Conservation (phyloP, 108 stramenopile genomes). For the Schizochytrium sp. region DNA sequence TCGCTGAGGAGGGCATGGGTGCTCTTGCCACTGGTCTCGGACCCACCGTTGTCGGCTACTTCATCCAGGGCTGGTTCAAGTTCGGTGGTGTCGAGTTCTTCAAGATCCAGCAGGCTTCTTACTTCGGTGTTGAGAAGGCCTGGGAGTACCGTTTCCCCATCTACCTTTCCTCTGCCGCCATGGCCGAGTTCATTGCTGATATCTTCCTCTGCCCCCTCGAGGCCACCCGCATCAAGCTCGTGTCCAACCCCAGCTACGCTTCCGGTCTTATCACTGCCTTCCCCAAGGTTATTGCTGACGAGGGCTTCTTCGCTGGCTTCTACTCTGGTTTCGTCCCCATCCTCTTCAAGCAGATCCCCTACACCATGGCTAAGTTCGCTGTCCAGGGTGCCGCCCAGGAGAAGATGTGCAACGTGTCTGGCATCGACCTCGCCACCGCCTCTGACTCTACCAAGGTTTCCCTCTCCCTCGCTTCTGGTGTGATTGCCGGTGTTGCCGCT, state of each 20-base stretch:
- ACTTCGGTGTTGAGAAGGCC: constrained; percentile 89
- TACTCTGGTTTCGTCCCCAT: constrained; percentile 96
- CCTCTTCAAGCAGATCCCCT: constrained; percentile 97
- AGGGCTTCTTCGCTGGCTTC: constrained; percentile 86
- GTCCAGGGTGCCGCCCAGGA: constrained; percentile 95
- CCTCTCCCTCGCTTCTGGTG: constrained; percentile 90
- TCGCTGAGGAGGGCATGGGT: constrained; percentile 83
- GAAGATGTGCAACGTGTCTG: constrained; percentile 84
- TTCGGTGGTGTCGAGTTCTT: constrained; percentile 98
- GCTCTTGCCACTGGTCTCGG: constrained; percentile 96
- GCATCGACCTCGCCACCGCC: constrained; percentile 81
- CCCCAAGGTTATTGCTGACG: constrained; percentile 84
- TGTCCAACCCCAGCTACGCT: constrained; percentile 92
- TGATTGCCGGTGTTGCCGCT: constrained; percentile 93
- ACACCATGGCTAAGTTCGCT: constrained; percentile 99
- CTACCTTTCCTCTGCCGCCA: constrained; percentile 91
- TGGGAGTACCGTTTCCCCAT: constrained; percentile 93
- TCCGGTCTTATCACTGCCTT: constrained; percentile 87
- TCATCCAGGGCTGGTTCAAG: constrained; percentile 98
- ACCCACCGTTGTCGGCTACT: constrained; percentile 95
- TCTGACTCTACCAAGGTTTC: constrained; percentile 79
- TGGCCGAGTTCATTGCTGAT: constrained; percentile 96
- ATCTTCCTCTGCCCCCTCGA: constrained; percentile 97
- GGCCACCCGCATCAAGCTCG: constrained; percentile 96
- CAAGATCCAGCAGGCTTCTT: constrained; percentile 89